A percentile compares a stretch with the other conserved stretches of the same genome.
Conservation (phyloP, 768 basidiomycete species). For the Cubamyces sp. region DNA sequence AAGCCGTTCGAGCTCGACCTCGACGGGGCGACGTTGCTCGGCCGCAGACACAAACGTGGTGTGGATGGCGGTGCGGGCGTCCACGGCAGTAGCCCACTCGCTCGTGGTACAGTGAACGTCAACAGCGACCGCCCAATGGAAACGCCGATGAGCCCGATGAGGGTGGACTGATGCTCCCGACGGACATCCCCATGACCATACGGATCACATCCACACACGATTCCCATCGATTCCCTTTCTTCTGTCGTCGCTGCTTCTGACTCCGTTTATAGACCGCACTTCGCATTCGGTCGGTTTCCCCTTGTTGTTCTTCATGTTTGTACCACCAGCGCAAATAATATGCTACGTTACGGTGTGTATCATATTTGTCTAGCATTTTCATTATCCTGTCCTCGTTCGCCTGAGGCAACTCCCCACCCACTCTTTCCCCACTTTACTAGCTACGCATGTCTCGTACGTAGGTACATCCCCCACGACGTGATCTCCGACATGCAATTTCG, state of each 20-base stretch:
- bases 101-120: background rate
- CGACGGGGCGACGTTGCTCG: slow-evolving; percentile 84
- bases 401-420: background rate
- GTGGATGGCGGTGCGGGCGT: slow-evolving; percentile 12
- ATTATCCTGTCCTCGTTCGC: background rate
- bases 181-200: background rate
- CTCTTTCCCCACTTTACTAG: background rate
- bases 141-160: slow-evolving; percentile 27
- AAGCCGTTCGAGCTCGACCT: slow-evolving; percentile 82
- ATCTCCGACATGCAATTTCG: too few relatives aligned
- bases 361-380: slow-evolving; percentile 1
- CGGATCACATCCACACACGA: background rate
- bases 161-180: slow-evolving; percentile 18
- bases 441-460: background rate
- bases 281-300: background rate
- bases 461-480: background rate
- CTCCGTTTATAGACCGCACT: background rate
- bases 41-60: slow-evolving; percentile 58
- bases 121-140: slow-evolving; percentile 15
- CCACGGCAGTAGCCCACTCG: slow-evolving; percentile 25
- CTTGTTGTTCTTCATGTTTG: background rate
- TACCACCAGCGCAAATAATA: slow-evolving; percentile 4
- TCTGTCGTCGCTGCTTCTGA: background rate
- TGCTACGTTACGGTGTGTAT: slow-evolving; percentile 18
- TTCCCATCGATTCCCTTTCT: background rate